Evolutionary conservation across 805 yeast genomes (phyloP).

Genomic region (Yarrowia sp.): DNA sequence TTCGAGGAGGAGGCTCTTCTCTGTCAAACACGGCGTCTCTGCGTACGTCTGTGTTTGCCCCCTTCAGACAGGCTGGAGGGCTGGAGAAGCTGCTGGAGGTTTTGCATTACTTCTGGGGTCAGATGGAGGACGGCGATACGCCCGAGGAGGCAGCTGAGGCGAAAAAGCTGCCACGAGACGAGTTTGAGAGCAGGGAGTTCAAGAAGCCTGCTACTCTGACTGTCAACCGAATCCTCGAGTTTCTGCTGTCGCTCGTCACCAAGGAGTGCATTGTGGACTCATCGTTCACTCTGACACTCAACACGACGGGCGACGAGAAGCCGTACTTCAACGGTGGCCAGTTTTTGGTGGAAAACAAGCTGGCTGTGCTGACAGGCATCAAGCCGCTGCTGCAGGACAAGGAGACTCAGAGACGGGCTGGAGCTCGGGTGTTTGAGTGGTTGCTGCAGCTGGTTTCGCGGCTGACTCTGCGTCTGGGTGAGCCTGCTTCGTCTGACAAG

Average conservation of each 20-base stretch:
- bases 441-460: slow-evolving; percentile 5
- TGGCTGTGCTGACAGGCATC: slow-evolving; percentile 3
- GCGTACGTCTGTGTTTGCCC: slow-evolving; percentile 32
- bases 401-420: slow-evolving; percentile 6
- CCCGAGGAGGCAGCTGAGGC: slow-evolving; percentile 17
- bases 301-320: slow-evolving; percentile 31
- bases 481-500: slow-evolving; percentile 2
- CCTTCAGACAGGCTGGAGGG: slow-evolving; percentile 38
- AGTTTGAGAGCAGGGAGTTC: slow-evolving; percentile 17
- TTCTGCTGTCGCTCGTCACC: slow-evolving; percentile 33
- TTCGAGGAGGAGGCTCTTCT: neutral
- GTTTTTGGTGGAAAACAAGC: slow-evolving; percentile 36
- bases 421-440: slow-evolving; percentile 20
- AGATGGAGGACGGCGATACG: slow-evolving; percentile 23
- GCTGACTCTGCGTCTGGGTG: neutral
- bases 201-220: slow-evolving; percentile 20
- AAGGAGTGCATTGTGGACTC: slow-evolving; percentile 36
- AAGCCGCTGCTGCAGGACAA: slow-evolving; percentile 2
- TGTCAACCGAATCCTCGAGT: slow-evolving; percentile 32
- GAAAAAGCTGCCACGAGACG: slow-evolving; percentile 18
- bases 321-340: slow-evolving; percentile 36
- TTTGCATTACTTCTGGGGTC: slow-evolving; percentile 32
- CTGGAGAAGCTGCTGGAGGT: slow-evolving; percentile 32
- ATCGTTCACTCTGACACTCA: slow-evolving; percentile 32
- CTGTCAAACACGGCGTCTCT: slow-evolving; percentile 7